Evolutionary conservation across 179 eudicot genomes (phyloP), one percentile per base, ranked within the genome.

Genomic region (Corrigiola litoralis): DNA sequence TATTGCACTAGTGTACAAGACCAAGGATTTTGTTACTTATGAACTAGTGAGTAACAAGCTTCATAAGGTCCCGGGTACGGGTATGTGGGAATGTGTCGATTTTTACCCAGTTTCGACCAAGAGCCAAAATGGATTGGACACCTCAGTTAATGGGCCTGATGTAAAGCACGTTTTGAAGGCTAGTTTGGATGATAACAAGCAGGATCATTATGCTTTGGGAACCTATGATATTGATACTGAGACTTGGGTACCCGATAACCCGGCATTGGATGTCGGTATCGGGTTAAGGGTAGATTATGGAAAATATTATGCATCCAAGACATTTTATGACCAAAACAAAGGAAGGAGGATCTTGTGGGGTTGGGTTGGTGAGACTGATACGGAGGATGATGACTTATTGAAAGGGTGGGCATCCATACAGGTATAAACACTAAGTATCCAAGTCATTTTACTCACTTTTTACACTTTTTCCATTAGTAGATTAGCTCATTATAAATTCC

Each of bases 41-140:
- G 92, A 87, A 71, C 75, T 82, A 4, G 77, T 79, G 63, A 86
- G 80, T 36, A 67, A 65, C 1, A 46, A 49, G 0, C 24, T 92
- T 24, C 96, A 92, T 61, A 72, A 57, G 2, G 98, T 90, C 2
- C 80, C 86, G 8, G 85, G 76, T 45, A 90, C 96, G 62, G 98
- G 98, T 27, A 92, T 92, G 98, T 92, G 98, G 98, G 96, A 92
- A 61, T 92, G 98, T 56, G 81, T 92, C 0, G 98, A 92, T 37
- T 92, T 92, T 60, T 92, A 75, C 75, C 98, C 97, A 53, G 83
- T 92, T 4, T 80, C 88, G 0, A 72, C 77, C 1, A 82, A 69
- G 20, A 66, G 63, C 4, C 9, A 23, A 27, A 80, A 71, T 28
- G 95, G 96, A 77, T 33, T 87, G 27, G 86, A 90, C 58, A 77